A percentile compares a stretch with the other conserved stretches of the same genome.
Evolutionary conservation across 225 moss, liverwort and hornwort genomes (phyloP).

Genomic region (Sphagnum tenellum): DNA sequence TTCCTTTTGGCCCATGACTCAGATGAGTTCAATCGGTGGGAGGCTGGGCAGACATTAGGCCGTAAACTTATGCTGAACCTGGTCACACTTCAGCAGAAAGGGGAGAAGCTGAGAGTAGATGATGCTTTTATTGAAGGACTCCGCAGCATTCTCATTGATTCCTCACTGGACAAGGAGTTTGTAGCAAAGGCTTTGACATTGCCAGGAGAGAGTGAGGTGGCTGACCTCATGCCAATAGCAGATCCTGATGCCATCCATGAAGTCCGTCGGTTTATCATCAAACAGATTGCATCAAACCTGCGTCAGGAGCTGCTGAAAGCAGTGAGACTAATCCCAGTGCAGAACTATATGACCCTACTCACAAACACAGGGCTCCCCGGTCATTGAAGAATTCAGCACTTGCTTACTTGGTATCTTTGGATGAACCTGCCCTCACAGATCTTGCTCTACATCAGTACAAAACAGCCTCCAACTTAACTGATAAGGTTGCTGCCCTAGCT

Average conservation of each 20-base stretch:
- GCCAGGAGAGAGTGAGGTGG: conserved; percentile 89
- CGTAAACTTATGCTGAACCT: conserved; percentile 79
- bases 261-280: conserved; percentile 62
- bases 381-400: conserved; percentile 73
- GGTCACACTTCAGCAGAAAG: conserved; percentile 52
- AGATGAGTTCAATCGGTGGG: conserved; percentile 95
- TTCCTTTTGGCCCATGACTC: conserved; percentile 92
- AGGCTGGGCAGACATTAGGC: conserved; percentile 82
- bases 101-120: conserved; percentile 42
- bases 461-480: conserved; percentile 74
- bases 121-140: conserved; percentile 69
- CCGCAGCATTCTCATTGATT: conserved; percentile 57
- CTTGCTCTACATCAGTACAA: conserved; percentile 55
- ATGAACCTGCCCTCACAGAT: conserved; percentile 51
- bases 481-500: conserved; percentile 77
- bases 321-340: conserved; percentile 61
- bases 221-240: conserved; percentile 77
- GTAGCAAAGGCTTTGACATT: conserved; percentile 73
- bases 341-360: conserved; percentile 66
- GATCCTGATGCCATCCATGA: conserved; percentile 94
- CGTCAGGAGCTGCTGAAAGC: conserved; percentile 51
- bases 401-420: conserved; percentile 58
- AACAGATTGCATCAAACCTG: conserved; percentile 50
- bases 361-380: conserved; percentile 59
- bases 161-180: conserved; percentile 82